Evolutionary conservation across 2,329 filamentous ascomycete genomes (phyloP).

Genomic region (Phaeophleospora eucalypticola): DNA sequence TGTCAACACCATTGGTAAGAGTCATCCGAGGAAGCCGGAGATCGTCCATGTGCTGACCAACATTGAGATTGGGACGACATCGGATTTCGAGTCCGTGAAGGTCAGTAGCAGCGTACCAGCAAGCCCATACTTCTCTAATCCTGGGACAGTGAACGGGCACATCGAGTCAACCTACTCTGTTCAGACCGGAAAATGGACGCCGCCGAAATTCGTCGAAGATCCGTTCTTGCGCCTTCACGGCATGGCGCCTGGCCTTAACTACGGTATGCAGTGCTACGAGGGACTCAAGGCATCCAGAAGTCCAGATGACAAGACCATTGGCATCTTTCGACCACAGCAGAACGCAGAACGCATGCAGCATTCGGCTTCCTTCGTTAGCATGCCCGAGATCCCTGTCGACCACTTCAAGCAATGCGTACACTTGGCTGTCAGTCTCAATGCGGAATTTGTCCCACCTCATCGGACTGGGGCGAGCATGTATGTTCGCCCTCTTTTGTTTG

Average conservation of each 20-base stretch:
- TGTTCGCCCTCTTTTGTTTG: conserved; percentile 83
- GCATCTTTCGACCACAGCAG: conserved; percentile 80
- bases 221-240: conserved; percentile 87
- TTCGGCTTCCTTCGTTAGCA: conserved; percentile 76
- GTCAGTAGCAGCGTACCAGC: conserved; percentile 43
- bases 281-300: conserved; percentile 94
- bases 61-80: conserved; percentile 81
- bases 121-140: conserved; percentile 1
- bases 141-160: conserved; percentile 77
- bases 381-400: conserved; percentile 72
- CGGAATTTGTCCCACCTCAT: conserved; percentile 85
- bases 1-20: conserved; percentile 65
- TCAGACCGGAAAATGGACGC: conserved; percentile 70
- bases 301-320: conserved; percentile 65
- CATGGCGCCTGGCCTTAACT: conserved; percentile 93
- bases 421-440: conserved; percentile 81
- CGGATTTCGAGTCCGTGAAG: conserved; percentile 88
- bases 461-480: conserved; percentile 89
- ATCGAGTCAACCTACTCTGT: conserved; percentile 80
- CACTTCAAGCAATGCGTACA: conserved; percentile 73
- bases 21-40: background rate
- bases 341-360: conserved; percentile 83
- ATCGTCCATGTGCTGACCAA: conserved; percentile 9
- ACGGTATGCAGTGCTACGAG: conserved; percentile 96
- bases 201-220: conserved; percentile 73